Evolutionary conservation across 495 filamentous ascomycete species (phyloP).

Genomic region (Penicillium macrosclerotiorum): DNA sequence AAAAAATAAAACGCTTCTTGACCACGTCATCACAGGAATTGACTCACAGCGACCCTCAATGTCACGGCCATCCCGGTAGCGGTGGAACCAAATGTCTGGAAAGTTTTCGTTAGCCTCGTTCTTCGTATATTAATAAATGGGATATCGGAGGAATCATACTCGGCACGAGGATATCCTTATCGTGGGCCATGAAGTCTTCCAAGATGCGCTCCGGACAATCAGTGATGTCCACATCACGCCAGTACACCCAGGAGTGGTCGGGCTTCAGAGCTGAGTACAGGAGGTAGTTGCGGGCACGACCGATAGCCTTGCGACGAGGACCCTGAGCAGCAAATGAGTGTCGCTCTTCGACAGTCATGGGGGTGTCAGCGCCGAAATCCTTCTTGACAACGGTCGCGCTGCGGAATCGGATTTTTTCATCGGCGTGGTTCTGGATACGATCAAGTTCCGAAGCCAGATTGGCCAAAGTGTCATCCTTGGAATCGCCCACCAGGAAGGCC

Average conservation of each 20-base stretch:
- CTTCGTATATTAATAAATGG: background rate
- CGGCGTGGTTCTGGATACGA: conserved; percentile 78
- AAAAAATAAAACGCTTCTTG: background rate
- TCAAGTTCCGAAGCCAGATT: conserved; percentile 77
- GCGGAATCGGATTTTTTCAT: conserved; percentile 71
- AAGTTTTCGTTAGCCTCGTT: conserved; percentile 22
- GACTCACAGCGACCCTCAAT: conserved; percentile 91
- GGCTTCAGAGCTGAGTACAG: conserved; percentile 81
- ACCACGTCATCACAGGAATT: too few relatives aligned
- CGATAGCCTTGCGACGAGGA: conserved; percentile 87
- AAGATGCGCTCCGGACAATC: conserved; percentile 85
- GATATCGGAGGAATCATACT: conserved; percentile 53
- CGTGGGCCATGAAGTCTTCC: conserved; percentile 92
- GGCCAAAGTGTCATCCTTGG: conserved; percentile 83
- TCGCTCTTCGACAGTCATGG: conserved; percentile 75
- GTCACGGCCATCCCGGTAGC: conserved; percentile 76
- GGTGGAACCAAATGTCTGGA: conserved; percentile 96
- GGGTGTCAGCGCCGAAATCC: conserved; percentile 71
- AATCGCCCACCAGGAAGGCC: conserved; percentile 90
- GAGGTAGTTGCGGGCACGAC: conserved; percentile 86
- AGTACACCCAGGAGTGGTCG: conserved; percentile 98
- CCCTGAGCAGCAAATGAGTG: conserved; percentile 88
- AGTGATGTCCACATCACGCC: conserved; percentile 94
- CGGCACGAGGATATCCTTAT: conserved; percentile 89
- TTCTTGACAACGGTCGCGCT: conserved; percentile 83